phyloP scores from a whole-genome alignment of 768 basidiomycete species.

The Tulasnella sp. region DNA sequence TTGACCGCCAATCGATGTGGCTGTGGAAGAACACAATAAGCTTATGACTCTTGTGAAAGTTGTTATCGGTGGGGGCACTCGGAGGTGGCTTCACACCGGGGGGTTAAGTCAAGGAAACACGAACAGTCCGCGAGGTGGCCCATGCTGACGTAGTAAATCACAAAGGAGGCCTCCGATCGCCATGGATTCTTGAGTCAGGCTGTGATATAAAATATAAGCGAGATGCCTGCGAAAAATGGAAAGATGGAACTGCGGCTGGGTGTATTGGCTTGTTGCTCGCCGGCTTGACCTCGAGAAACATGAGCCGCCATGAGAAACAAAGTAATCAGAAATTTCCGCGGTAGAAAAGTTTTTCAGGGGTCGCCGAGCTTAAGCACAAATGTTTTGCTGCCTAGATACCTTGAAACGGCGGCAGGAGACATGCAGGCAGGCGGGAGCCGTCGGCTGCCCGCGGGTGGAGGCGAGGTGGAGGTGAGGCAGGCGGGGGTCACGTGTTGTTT shows the following conservation, averaged over 20 bases:
- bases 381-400: conserved; percentile 15
- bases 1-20: conserved; percentile 10
- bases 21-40: conserved; percentile 1
- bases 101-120: neutral
- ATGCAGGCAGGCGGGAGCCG: conserved; percentile 1
- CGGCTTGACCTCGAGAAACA: neutral
- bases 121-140: neutral
- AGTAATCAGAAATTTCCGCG: neutral
- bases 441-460: conserved; percentile 5
- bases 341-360: neutral
- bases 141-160: conserved; percentile 10
- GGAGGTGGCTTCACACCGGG: conserved; percentile 10
- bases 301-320: neutral
- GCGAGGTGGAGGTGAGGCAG: conserved; percentile 7
- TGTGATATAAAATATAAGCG: conserved; percentile 17
- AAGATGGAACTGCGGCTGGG: neutral
- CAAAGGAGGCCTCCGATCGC: conserved; percentile 1
- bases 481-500: conserved; percentile 10
- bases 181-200: conserved; percentile 9
- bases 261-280: neutral
- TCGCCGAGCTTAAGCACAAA: neutral
- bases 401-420: neutral
- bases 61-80: neutral
- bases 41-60: conserved; percentile 11
- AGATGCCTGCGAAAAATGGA: neutral